Conservation (phyloP, 1,284 basidiomycete genomes). For the Ustanciosporium gigantosporum region DNA sequence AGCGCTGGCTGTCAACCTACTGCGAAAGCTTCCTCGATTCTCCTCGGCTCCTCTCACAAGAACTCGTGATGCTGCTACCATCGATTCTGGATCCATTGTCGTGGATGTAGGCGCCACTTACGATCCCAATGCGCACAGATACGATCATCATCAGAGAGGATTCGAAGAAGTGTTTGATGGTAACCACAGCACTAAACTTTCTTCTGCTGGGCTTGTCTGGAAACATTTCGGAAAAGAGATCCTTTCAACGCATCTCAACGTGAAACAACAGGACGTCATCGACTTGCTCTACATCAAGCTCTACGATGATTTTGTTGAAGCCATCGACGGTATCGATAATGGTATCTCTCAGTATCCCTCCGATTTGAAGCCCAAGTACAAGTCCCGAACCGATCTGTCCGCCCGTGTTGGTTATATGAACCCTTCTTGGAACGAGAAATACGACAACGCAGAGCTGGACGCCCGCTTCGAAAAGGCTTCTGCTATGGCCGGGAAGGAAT, state of each 20-base stretch:
- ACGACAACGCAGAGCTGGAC: slow-evolving; percentile 35
- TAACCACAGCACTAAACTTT: slow-evolving; percentile 79
- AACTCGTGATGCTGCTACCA: slow-evolving; percentile 76
- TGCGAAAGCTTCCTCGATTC: slow-evolving; percentile 78
- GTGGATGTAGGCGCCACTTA: slow-evolving; percentile 96
- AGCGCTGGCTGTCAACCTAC: slow-evolving; percentile 86
- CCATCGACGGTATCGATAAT: slow-evolving; percentile 86
- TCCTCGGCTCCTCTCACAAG: slow-evolving; percentile 63
- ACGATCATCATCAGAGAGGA: slow-evolving; percentile 95
- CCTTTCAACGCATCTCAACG: slow-evolving; percentile 70
- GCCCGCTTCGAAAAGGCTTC: slow-evolving; percentile 76
- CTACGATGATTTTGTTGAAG: slow-evolving; percentile 90
- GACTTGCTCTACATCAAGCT: slow-evolving; percentile 82
- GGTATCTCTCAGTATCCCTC: slow-evolving; percentile 54
- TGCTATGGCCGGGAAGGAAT: slow-evolving; percentile 81
- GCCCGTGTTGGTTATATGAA: slow-evolving; percentile 54
- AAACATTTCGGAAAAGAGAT: slow-evolving; percentile 87
- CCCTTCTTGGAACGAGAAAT: slow-evolving; percentile 57
- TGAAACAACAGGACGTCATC: slow-evolving; percentile 69
- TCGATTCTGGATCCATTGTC: slow-evolving; percentile 89
- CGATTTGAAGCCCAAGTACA: slow-evolving; percentile 50
- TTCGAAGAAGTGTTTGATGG: slow-evolving; percentile 87
- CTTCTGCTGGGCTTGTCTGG: slow-evolving; percentile 82
- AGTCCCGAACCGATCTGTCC: slow-evolving; percentile 54
- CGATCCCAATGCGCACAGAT: slow-evolving; percentile 75